A percentile compares a stretch with the other conserved stretches of the same genome.
Evolutionary conservation across 768 basidiomycete species (phyloP).

Genomic region (Xerocomus spinulosus): DNA sequence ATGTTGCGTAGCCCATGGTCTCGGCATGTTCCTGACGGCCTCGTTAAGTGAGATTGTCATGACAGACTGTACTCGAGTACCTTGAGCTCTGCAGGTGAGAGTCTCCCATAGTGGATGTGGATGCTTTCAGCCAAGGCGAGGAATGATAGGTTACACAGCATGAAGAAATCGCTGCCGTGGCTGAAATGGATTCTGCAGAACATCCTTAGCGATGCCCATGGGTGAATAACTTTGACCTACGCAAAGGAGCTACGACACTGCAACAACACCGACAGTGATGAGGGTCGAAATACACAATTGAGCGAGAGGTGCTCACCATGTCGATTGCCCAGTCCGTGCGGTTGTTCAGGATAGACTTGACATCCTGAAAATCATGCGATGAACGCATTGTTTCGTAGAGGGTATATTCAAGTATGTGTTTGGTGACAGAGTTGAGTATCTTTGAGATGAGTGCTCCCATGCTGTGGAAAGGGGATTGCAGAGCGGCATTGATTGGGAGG

Average conservation of each 20-base stretch:
- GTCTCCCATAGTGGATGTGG: conserved; percentile 16
- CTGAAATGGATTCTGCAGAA: too few species aligned
- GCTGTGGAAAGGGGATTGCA: too few species aligned
- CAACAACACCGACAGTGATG: neutral
- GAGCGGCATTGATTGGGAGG: too few species aligned
- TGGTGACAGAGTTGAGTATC: neutral
- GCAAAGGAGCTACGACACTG: conserved; percentile 6
- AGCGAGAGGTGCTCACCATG: conserved; percentile 6
- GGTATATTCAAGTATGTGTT: conserved; percentile 7
- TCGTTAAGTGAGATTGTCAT: neutral
- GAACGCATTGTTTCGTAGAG: conserved; percentile 16
- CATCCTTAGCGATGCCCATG: too few species aligned
- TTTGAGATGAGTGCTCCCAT: neutral
- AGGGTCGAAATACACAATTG: neutral
- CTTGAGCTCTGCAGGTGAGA: conserved; percentile 20
- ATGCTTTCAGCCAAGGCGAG: conserved; percentile 15
- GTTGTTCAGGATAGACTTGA: conserved; percentile 14
- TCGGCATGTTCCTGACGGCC: conserved; percentile 6
- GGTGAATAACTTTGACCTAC: neutral
- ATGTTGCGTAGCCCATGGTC: conserved; percentile 11
- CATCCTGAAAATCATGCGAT: conserved; percentile 19
- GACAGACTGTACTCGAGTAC: conserved; percentile 1
- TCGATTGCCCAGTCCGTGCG: conserved; percentile 19
- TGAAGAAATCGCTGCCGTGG: conserved; percentile 4
- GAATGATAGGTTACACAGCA: conserved; percentile 6